These are phyloP conservation scores for Prunus campanulata DNA, from an alignment of 306 rosid species.

Conservation along the genomic window DNA sequence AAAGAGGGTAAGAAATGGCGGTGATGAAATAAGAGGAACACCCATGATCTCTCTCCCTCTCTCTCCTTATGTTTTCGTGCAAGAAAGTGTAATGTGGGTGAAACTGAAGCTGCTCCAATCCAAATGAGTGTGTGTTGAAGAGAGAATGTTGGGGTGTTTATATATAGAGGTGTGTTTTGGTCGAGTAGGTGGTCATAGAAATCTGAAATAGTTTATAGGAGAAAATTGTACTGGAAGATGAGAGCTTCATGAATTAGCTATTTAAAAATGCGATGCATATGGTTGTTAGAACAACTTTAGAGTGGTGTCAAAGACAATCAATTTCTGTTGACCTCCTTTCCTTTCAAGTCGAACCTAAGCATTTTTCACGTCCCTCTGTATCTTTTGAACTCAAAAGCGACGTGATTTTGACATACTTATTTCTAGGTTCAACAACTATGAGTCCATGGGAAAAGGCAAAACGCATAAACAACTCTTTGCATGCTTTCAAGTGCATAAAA, in stretches of 20 bases:
- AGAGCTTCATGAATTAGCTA: not conserved
- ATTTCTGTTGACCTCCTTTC: constrained; percentile 44
- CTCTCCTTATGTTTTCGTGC: not conserved
- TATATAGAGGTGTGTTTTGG: constrained; percentile 35
- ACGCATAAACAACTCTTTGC: not conserved
- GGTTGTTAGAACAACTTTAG: constrained; percentile 62
- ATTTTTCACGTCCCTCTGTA: not conserved
- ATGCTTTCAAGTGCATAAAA: not conserved
- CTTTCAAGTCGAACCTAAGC: constrained; percentile 35
- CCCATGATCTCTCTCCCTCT: constrained; percentile 24
- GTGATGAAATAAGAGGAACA: constrained; percentile 7
- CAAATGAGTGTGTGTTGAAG: not conserved
- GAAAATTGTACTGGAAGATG: not conserved
- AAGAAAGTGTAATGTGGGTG: not conserved
- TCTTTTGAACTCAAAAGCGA: not conserved
- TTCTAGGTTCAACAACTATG: not conserved
- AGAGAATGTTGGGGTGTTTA: constrained; percentile 14
- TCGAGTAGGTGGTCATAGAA: constrained; percentile 23
- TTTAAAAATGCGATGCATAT: constrained; percentile 6
- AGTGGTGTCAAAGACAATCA: constrained; percentile 61
- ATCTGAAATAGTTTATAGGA: constrained; percentile 20
- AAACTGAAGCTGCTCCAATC: not conserved
- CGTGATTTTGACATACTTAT: constrained; percentile 17
- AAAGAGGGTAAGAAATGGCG: constrained; percentile 15
- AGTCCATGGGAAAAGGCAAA: not conserved